phyloP scores from a whole-genome alignment of 2,329 filamentous ascomycete species.

The Fusarium citri region DNA sequence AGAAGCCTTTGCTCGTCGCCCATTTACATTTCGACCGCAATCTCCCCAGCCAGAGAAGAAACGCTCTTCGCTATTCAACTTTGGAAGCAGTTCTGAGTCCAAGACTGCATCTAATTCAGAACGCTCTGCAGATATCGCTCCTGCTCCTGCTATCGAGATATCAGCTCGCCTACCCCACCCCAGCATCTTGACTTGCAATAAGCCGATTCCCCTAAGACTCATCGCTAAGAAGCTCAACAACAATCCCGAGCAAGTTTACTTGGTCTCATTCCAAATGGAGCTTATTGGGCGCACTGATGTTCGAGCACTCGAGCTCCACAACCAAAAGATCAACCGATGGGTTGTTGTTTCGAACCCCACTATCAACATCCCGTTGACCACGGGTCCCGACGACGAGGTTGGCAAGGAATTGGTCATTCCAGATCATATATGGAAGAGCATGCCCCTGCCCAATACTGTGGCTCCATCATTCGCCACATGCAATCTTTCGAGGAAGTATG shows the following conservation, averaged over 20 bases:
- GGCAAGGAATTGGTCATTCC: conserved; percentile 78
- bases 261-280: conserved; percentile 84
- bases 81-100: conserved; percentile 48
- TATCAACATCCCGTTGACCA: conserved; percentile 77
- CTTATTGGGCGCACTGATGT: conserved; percentile 84
- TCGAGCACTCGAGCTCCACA: conserved; percentile 78
- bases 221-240: conserved; percentile 81
- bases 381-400: conserved; percentile 63
- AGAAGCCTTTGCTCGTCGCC: conserved; percentile 86
- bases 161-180: conserved; percentile 86
- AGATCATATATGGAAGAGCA: conserved; percentile 76
- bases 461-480: conserved; percentile 89
- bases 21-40: conserved; percentile 66
- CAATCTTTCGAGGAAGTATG: conserved; percentile 85
- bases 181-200: conserved; percentile 88
- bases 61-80: conserved; percentile 70
- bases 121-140: conserved; percentile 47
- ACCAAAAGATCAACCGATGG: conserved; percentile 79
- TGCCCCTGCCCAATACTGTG: conserved; percentile 83
- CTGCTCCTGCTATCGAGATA: conserved; percentile 77
- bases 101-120: conserved; percentile 40
- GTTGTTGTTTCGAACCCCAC: conserved; percentile 78
- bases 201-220: conserved; percentile 83
- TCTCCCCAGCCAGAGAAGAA: conserved; percentile 56
- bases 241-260: conserved; percentile 75